Evolutionary conservation across 2,329 filamentous ascomycete genomes (phyloP).

Genomic region (Aspergillus unguis): DNA sequence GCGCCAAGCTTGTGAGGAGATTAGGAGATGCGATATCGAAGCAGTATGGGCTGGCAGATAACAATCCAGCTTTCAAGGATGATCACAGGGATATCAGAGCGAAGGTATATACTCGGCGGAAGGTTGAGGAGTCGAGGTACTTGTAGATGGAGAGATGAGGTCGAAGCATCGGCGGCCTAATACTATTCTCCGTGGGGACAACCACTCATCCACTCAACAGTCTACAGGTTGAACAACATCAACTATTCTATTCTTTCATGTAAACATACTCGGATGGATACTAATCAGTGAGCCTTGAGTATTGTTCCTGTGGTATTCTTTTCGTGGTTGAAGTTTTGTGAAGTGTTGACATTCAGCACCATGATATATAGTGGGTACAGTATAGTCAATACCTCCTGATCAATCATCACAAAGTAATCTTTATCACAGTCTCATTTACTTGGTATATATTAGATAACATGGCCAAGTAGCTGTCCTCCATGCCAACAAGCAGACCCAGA

Average conservation of each 20-base stretch:
- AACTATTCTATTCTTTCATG: no score
- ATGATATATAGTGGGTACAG: no score
- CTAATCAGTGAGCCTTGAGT: no score
- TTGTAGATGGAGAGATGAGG: constrained; percentile 6
- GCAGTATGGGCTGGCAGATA: neutral
- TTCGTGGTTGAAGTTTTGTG: no score
- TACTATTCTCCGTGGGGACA: constrained; percentile 16
- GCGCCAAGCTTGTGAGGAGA: constrained; percentile 12
- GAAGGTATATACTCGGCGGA: neutral
- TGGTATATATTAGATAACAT: no score
- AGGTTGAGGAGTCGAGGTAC: neutral
- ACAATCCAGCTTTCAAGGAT: neutral
- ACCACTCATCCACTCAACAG: neutral
- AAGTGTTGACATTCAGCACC: no score
- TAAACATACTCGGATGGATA: no score
- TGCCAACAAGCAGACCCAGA: neutral
- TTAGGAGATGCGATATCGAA: neutral
- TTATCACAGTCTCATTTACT: no score
- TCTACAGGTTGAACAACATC: neutral
- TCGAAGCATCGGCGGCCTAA: constrained; percentile 12
- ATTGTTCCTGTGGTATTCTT: no score
- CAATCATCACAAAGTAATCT: no score
- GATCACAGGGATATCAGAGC: neutral
- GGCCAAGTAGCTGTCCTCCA: neutral
- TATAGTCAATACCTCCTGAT: no score